Conservation (phyloP, 2,329 filamentous ascomycete genomes). For the Exophiala sideris region DNA sequence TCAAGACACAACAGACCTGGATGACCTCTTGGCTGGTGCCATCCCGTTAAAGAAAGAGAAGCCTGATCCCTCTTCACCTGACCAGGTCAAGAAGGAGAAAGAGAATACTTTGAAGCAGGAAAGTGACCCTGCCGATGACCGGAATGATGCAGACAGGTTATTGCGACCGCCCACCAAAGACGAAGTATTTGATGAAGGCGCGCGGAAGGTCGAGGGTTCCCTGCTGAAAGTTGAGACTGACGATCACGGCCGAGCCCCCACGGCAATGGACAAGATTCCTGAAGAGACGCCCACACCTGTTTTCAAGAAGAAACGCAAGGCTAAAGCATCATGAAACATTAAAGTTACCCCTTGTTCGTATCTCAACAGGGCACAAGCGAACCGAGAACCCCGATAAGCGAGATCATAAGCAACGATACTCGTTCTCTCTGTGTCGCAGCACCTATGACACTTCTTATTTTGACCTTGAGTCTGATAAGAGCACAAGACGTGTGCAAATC, state of each 20-base stretch:
- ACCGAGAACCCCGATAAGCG: constrained; percentile 22
- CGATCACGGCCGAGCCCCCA: constrained; percentile 1
- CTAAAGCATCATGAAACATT: constrained; percentile 40
- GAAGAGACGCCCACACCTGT: constrained; percentile 33
- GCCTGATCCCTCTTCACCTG: constrained; percentile 7
- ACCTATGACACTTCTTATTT: neutral
- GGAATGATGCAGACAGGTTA: constrained; percentile 7
- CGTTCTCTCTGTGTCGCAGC: no score
- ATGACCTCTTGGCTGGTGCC: constrained; percentile 42
- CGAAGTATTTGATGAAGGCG: neutral
- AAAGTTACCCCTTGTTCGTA: constrained; percentile 5
- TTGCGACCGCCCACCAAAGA: neutral
- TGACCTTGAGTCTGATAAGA: neutral
- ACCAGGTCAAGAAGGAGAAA: constrained; percentile 4
- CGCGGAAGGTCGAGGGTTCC: constrained; percentile 7
- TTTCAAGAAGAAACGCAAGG: constrained; percentile 51
- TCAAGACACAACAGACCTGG: constrained; percentile 37
- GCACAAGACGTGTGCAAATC: constrained; percentile 1
- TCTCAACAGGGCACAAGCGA: constrained; percentile 19
- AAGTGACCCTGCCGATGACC: constrained; percentile 1
- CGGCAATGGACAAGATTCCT: constrained; percentile 14
- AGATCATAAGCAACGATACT: constrained; percentile 17
- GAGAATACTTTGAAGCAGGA: constrained; percentile 17
- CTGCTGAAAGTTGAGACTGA: constrained; percentile 31
- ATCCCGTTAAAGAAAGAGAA: constrained; percentile 38